phyloP scores from a whole-genome alignment of 495 filamentous ascomycete species.

The Neurospora sp. region DNA sequence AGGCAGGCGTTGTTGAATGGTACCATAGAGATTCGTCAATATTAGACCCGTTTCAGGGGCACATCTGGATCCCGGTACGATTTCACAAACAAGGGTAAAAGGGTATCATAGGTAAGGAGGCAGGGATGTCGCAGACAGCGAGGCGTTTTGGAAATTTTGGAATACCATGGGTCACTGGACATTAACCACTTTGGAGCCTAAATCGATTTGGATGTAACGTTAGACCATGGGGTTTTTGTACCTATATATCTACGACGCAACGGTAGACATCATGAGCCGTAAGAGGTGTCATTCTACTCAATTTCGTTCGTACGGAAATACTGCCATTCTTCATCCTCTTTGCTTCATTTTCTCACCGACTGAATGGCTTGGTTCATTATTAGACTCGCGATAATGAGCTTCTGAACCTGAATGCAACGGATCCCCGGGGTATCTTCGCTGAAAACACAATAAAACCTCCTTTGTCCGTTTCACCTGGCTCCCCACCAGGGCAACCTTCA shows the following conservation, averaged over 20 bases:
- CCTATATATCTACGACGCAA: background rate
- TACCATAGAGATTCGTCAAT: background rate
- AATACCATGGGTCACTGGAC: background rate
- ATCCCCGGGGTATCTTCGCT: background rate
- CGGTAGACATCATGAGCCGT: no score
- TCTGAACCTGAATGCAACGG: background rate
- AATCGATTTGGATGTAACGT: background rate
- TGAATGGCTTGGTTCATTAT: background rate
- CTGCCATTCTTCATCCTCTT: no score
- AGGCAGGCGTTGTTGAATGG: slow-evolving; percentile 21
- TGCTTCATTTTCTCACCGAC: background rate
- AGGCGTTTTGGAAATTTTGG: background rate
- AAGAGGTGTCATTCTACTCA: no score
- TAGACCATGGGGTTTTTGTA: background rate
- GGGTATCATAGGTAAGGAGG: background rate
- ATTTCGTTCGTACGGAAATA: no score
- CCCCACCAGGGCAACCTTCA: background rate
- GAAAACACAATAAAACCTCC: background rate
- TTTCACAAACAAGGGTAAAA: background rate
- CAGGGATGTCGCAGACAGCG: background rate
- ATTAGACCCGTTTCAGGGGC: background rate
- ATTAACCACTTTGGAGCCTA: background rate
- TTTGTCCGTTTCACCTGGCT: background rate
- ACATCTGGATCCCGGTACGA: background rate
- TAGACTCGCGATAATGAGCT: background rate